Conservation (phyloP, 148 eudicot genomes). For the Limonium bicolor region DNA sequence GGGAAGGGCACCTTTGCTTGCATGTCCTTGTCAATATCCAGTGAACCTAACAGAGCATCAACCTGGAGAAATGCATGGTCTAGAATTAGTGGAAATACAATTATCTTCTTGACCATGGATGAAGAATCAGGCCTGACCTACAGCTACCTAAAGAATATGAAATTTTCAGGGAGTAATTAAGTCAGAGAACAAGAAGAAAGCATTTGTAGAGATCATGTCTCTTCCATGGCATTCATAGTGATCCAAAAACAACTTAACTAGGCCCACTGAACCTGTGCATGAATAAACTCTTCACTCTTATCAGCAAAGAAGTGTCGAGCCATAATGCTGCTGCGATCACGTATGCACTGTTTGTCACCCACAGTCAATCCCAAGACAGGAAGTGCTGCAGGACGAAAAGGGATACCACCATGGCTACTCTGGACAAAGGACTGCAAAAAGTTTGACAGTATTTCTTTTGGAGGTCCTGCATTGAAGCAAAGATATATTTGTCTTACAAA, state of each 20-base stretch:
- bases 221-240: background rate
- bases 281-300: slow-evolving; percentile 76
- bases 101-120: too few relatives aligned
- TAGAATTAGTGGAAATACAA: background rate
- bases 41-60: slow-evolving; percentile 61
- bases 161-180: too few relatives aligned
- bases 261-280: slow-evolving; percentile 53
- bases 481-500: too few relatives aligned
- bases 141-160: too few relatives aligned
- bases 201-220: too few relatives aligned
- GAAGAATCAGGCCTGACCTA: too few relatives aligned
- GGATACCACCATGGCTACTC: slow-evolving; percentile 56
- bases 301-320: slow-evolving; percentile 90
- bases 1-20: slow-evolving; percentile 56
- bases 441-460: slow-evolving; percentile 74
- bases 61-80: slow-evolving; percentile 31
- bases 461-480: slow-evolving; percentile 60
- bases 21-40: slow-evolving; percentile 70
- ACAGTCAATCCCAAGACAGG: slow-evolving; percentile 81
- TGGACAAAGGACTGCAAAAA: slow-evolving; percentile 89
- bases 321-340: slow-evolving; percentile 93
- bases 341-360: slow-evolving; percentile 90
- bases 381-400: slow-evolving; percentile 65
- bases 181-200: too few relatives aligned
- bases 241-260: background rate